These are phyloP conservation scores for Nephelium lappaceum DNA, from an alignment of 345 rosid species.

Conservation along the genomic window DNA sequence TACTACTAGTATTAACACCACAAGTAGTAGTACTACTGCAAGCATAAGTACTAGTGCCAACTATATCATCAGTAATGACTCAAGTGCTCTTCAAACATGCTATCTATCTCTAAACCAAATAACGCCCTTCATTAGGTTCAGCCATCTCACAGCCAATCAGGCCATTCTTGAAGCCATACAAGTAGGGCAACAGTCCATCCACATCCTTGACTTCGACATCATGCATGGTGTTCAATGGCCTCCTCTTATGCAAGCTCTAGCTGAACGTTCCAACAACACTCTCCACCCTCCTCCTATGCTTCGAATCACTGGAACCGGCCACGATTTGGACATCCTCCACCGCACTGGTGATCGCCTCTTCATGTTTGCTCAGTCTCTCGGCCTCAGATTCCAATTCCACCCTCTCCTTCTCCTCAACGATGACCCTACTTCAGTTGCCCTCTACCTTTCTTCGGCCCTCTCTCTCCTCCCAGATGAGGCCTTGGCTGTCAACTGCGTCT, in stretches of 20 bases:
- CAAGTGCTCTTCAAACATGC: conserved; percentile 53
- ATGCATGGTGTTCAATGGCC: conserved; percentile 99
- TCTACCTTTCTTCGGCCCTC: conserved; percentile 48
- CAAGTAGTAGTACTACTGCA: neutral
- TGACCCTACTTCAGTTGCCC: conserved; percentile 46
- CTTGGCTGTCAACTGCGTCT: conserved; percentile 78
- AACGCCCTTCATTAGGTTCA: conserved; percentile 83
- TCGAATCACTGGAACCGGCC: conserved; percentile 87
- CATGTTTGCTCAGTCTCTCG: conserved; percentile 76
- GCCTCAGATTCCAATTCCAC: conserved; percentile 80
- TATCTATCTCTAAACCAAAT: conserved; percentile 84
- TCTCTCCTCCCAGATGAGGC: conserved; percentile 61
- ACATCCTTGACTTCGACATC: conserved; percentile 90
- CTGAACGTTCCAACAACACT: conserved; percentile 54
- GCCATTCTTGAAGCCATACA: conserved; percentile 82
- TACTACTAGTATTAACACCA: neutral
- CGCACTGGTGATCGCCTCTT: conserved; percentile 87
- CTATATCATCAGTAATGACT: conserved; percentile 2
- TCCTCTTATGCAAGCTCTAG: conserved; percentile 93
- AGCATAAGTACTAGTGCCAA: neutral
- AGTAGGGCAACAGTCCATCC: conserved; percentile 57
- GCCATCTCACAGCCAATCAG: conserved; percentile 94
- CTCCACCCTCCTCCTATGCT: conserved; percentile 60
- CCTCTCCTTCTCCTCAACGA: conserved; percentile 63
- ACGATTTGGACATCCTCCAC: conserved; percentile 53